Percentiles rank a stretch among this genome's conserved stretches.
These are phyloP conservation scores for Candida piceae DNA, from an alignment of 805 yeast species.

Conservation along the genomic window DNA sequence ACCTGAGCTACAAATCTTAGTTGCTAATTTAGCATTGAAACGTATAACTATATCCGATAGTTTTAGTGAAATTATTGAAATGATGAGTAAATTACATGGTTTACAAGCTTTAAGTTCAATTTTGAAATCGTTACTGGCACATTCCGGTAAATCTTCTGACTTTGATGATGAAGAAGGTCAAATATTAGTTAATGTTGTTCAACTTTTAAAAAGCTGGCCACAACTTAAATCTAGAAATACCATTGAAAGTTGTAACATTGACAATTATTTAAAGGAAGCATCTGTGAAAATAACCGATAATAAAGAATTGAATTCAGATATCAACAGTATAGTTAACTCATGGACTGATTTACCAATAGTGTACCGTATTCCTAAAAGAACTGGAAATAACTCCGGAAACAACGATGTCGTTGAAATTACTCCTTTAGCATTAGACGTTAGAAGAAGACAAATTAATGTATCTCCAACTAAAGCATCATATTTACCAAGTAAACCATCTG, in stretches of 20 bases:
- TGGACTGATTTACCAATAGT: conserved; percentile 80
- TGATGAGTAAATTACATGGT: conserved; percentile 78
- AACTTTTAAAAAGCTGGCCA: conserved; percentile 61
- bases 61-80: conserved; percentile 41
- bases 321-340: conserved; percentile 45
- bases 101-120: conserved; percentile 69
- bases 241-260: conserved; percentile 69
- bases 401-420: background rate
- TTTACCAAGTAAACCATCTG: conserved; percentile 1
- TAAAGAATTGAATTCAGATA: conserved; percentile 30
- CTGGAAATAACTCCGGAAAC: conserved; percentile 17
- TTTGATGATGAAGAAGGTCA: conserved; percentile 31
- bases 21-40: conserved; percentile 61
- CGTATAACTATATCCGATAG: conserved; percentile 44
- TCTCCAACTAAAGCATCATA: conserved; percentile 3
- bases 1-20: conserved; percentile 59
- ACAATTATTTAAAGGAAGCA: conserved; percentile 49
- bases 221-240: conserved; percentile 65
- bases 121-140: conserved; percentile 33
- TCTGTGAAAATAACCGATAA: conserved; percentile 19
- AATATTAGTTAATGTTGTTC: conserved; percentile 45
- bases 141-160: conserved; percentile 1
- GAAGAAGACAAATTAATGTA: conserved; percentile 15
- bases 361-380: conserved; percentile 74
- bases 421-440: conserved; percentile 15